A percentile compares a stretch with the other conserved stretches of the same genome.
Conservation (phyloP, 108 stramenopile species). For the Skeletonema grethae region DNA sequence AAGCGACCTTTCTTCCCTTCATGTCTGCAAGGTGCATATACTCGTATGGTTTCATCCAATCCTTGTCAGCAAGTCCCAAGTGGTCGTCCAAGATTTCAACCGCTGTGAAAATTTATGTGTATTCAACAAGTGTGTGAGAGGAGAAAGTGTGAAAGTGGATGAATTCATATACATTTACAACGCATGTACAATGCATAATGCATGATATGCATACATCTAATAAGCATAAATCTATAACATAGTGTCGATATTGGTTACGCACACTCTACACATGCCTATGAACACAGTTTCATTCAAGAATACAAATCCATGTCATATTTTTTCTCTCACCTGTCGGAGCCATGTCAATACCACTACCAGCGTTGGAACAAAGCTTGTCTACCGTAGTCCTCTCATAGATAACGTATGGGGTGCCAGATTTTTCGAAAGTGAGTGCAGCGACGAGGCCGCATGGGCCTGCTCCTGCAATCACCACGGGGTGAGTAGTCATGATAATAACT, state of each 20-base stretch:
- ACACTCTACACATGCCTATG: too few relatives aligned
- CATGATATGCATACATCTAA: too few relatives aligned
- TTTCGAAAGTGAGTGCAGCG: constrained; percentile 40
- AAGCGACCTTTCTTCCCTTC: background rate
- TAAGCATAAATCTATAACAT: too few relatives aligned
- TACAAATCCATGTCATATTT: too few relatives aligned
- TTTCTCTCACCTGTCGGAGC: constrained; percentile 3
- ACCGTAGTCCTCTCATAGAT: constrained; percentile 20
- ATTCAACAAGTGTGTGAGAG: too few relatives aligned
- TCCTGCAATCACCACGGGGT: constrained; percentile 60
- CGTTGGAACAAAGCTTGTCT: constrained; percentile 24
- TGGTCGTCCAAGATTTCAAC: constrained; percentile 22
- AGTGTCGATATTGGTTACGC: too few relatives aligned
- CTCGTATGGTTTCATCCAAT: constrained; percentile 8
- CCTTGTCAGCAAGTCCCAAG: constrained; percentile 4
- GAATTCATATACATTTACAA: too few relatives aligned
- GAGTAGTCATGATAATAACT: too few relatives aligned
- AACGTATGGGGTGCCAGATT: constrained; percentile 17
- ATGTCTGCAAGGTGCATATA: constrained; percentile 6
- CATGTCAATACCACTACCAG: constrained; percentile 29
- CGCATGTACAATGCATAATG: too few relatives aligned
- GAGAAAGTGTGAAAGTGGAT: too few relatives aligned
- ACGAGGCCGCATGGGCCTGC: constrained; percentile 65
- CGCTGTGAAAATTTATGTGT: constrained; percentile 1
- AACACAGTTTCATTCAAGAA: too few relatives aligned